A percentile compares a stretch with the other conserved stretches of the same genome.
These are phyloP conservation scores for Eucalyptus lansdowneana DNA, from an alignment of 345 rosid species.

Conservation along the genomic window DNA sequence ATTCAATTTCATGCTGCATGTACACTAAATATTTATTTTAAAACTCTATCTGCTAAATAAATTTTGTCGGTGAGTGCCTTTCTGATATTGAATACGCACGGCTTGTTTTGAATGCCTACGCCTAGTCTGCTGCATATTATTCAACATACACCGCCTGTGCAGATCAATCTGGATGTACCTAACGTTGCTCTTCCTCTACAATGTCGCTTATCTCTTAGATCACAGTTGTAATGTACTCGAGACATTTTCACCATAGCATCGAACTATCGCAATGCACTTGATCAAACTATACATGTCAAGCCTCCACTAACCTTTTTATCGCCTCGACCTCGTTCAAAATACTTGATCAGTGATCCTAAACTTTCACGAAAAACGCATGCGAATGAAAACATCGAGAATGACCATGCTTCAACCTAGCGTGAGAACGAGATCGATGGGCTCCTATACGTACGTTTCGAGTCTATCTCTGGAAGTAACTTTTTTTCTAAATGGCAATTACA, in stretches of 20 bases:
- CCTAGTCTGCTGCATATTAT: background rate
- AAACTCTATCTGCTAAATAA: background rate
- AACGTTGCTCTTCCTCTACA: background rate
- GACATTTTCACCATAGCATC: background rate
- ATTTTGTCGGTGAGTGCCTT: background rate
- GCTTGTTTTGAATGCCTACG: background rate
- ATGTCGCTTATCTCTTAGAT: background rate
- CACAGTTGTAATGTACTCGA: background rate
- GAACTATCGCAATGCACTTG: background rate
- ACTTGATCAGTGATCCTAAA: background rate
- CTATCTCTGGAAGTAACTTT: background rate
- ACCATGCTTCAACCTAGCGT: background rate
- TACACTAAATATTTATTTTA: background rate
- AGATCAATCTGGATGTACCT: background rate
- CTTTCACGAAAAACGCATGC: rapidly evolving
- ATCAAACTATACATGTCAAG: background rate
- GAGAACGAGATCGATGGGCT: background rate
- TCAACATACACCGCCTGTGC: background rate
- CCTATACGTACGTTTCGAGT: background rate
- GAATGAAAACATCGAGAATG: background rate
- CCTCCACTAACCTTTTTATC: background rate
- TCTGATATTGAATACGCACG: background rate
- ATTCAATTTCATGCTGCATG: background rate
- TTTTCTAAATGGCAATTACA: background rate
- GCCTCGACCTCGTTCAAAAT: background rate